These are phyloP conservation scores for Astrephomene gubernaculifera DNA, from an alignment of 139 green algal genomes.

Conservation along the genomic window DNA sequence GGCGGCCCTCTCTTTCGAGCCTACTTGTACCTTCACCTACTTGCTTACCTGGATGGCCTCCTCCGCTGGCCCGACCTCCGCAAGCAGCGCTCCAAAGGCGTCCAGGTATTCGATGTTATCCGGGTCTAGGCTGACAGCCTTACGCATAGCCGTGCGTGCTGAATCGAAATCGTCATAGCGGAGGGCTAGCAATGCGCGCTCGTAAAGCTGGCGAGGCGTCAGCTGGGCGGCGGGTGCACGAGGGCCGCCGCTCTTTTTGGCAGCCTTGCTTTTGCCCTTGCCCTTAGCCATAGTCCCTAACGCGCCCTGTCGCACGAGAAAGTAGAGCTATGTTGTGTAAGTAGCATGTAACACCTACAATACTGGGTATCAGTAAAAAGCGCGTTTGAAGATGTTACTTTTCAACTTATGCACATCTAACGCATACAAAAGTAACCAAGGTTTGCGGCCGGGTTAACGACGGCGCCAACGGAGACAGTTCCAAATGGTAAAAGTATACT, in stretches of 20 bases:
- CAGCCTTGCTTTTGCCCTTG: conserved; percentile 39
- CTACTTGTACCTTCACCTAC: not conserved
- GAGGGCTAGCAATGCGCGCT: conserved; percentile 61
- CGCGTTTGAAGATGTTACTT: too few species aligned
- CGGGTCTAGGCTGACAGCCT: conserved; percentile 58
- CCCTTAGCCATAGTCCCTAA: conserved; percentile 27
- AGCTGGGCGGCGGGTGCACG: conserved; percentile 35
- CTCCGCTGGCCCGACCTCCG: conserved; percentile 68
- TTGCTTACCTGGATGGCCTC: conserved; percentile 64
- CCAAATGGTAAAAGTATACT: too few species aligned
- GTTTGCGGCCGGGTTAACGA: not conserved
- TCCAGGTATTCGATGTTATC: conserved; percentile 76
- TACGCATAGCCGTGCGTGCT: conserved; percentile 42
- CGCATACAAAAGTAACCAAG: not conserved
- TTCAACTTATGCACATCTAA: too few species aligned
- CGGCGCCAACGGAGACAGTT: not conserved
- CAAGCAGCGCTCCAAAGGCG: conserved; percentile 73
- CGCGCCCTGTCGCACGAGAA: too few species aligned
- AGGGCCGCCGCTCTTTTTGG: conserved; percentile 37
- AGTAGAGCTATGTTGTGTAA: too few species aligned
- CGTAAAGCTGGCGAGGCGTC: conserved; percentile 55
- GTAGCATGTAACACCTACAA: too few species aligned
- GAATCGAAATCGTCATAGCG: conserved; percentile 62
- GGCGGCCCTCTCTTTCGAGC: not conserved
- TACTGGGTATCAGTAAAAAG: too few species aligned